These are phyloP conservation scores for Aphanocladium album DNA, from an alignment of 2,329 filamentous ascomycete genomes.

Conservation along the genomic window DNA sequence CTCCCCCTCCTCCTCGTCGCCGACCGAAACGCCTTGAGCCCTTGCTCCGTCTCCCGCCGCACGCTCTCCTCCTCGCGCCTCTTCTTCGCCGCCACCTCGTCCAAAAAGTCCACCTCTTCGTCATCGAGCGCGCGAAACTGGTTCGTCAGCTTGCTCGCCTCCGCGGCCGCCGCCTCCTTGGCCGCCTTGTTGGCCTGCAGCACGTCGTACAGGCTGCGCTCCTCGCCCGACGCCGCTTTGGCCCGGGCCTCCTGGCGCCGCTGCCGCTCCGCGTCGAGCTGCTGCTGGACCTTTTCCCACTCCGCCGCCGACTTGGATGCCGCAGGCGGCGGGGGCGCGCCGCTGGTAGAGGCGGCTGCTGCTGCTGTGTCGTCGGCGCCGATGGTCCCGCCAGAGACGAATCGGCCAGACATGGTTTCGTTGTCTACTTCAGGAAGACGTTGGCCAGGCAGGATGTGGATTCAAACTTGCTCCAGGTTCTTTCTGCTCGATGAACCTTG, in stretches of 20 bases:
- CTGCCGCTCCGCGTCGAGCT: slow-evolving; percentile 57
- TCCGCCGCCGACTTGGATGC: too few species aligned
- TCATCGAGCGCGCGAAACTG: slow-evolving; percentile 75
- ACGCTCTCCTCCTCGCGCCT: slow-evolving; percentile 50
- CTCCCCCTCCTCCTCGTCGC: slow-evolving; percentile 37
- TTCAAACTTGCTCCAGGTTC: too few species aligned
- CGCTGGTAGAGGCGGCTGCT: not conserved
- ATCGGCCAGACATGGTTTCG: slow-evolving; percentile 45
- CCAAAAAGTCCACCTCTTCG: slow-evolving; percentile 72
- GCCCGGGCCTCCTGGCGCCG: slow-evolving; percentile 48
- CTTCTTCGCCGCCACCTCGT: slow-evolving; percentile 48
- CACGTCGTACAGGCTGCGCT: slow-evolving; percentile 66
- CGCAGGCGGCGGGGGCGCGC: not conserved
- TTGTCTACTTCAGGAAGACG: too few species aligned
- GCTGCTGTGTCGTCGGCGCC: slow-evolving; percentile 25
- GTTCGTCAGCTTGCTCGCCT: slow-evolving; percentile 64
- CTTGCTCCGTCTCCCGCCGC: slow-evolving; percentile 51
- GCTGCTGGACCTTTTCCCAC: slow-evolving; percentile 61
- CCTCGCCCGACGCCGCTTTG: slow-evolving; percentile 36
- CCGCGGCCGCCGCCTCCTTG: slow-evolving; percentile 79
- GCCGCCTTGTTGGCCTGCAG: slow-evolving; percentile 80
- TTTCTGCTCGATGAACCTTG: not conserved
- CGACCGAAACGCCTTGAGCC: slow-evolving; percentile 51
- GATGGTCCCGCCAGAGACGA: slow-evolving; percentile 52
- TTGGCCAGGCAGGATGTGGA: too few species aligned